phyloP scores from a whole-genome alignment of 352 stramenopile genomes.

The Pythium aphanidermatum region DNA sequence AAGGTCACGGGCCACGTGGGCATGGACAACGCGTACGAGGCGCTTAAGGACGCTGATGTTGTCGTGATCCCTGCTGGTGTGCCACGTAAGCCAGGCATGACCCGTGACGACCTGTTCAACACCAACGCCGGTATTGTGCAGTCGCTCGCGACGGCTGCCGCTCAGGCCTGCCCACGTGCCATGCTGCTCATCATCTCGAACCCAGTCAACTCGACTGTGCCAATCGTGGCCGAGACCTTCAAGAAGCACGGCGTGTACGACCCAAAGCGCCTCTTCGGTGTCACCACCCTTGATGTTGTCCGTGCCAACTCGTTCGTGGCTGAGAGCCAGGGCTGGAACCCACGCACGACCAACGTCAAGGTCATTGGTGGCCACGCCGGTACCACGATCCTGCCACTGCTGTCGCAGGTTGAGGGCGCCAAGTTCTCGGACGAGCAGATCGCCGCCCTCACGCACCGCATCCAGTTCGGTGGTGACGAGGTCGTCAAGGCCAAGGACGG shows the following conservation, averaged over 20 bases:
- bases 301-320: conserved; percentile 96
- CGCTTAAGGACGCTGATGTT: conserved; percentile 83
- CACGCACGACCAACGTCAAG: conserved; percentile 81
- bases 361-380: conserved; percentile 99
- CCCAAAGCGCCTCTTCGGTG: conserved; percentile 96
- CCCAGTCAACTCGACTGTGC: conserved; percentile 99
- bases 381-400: conserved; percentile 98
- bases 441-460: conserved; percentile 93
- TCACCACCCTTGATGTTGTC: conserved; percentile 98
- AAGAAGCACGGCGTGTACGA: conserved; percentile 96
- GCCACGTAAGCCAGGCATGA: conserved; percentile 98
- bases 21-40: conserved; percentile 49
- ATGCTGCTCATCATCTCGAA: conserved; percentile 98
- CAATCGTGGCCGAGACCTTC: conserved; percentile 98
- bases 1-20: conserved; percentile 31
- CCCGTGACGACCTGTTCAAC: conserved; percentile 94
- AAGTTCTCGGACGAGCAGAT: conserved; percentile 94
- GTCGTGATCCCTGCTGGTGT: conserved; percentile 99
- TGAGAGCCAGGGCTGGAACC: conserved; percentile 74
- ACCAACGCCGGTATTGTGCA: conserved; percentile 96
- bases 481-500: conserved; percentile 97
- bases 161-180: conserved; percentile 95
- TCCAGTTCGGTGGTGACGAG: conserved; percentile 93
- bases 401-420: conserved; percentile 93
- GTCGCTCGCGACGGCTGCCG: conserved; percentile 91